Conservation (phyloP, 1,284 basidiomycete species). For the Austroboletus novae-zelandiae region DNA sequence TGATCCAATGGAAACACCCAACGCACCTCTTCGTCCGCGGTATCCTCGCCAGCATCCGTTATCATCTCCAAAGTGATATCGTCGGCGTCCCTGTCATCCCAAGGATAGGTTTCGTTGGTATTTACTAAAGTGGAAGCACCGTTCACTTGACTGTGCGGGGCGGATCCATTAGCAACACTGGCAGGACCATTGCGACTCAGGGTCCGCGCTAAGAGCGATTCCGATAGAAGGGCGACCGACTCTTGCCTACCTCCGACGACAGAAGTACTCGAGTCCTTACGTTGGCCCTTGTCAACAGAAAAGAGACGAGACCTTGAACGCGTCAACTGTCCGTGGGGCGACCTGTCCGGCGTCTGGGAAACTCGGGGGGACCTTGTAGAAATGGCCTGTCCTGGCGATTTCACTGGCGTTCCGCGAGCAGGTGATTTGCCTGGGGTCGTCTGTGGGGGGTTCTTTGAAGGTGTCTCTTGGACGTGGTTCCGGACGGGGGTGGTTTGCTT, state of each 20-base stretch:
- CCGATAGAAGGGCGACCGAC: constrained; percentile 18
- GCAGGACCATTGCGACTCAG: constrained; percentile 11
- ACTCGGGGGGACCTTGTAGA: constrained; percentile 25
- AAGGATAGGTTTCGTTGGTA: constrained; percentile 21
- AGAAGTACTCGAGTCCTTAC: constrained; percentile 26
- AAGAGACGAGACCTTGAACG: constrained; percentile 18
- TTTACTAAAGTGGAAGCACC: constrained; percentile 25
- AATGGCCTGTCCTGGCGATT: constrained; percentile 17
- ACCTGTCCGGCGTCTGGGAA: constrained; percentile 19
- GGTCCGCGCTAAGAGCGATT: constrained; percentile 23
- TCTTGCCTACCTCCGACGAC: constrained; percentile 16
- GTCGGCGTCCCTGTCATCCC: constrained; percentile 33
- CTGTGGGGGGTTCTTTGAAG: constrained; percentile 14
- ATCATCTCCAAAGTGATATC: constrained; percentile 61
- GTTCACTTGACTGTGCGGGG: constrained; percentile 18
- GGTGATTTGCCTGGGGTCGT: constrained; percentile 21
- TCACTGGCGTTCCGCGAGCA: constrained; percentile 14
- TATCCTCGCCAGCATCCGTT: constrained; percentile 63
- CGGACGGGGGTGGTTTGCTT: constrained; percentile 19
- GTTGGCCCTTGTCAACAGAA: constrained; percentile 19
- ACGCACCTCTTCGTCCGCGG: constrained; percentile 67
- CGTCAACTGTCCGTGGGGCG: constrained; percentile 16
- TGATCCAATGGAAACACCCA: not conserved
- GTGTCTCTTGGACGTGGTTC: constrained; percentile 13
- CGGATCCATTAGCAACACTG: constrained; percentile 22